Evolutionary conservation across 2,329 filamentous ascomycete species (phyloP).

Genomic region (Penicillium sp.): DNA sequence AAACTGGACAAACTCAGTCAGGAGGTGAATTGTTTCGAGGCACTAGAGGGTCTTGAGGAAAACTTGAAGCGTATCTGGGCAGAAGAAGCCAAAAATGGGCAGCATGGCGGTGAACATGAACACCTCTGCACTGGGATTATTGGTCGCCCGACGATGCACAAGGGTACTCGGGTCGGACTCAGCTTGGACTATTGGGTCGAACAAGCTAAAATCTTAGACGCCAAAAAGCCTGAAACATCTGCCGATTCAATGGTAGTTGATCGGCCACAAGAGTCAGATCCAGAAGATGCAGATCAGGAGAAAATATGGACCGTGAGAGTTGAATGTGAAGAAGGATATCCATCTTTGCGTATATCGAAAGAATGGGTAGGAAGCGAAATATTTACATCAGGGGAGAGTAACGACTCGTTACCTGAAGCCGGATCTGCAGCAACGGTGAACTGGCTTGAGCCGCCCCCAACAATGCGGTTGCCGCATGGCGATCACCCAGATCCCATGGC

Average conservation of each 20-base stretch:
- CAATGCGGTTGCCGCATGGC: slow-evolving; percentile 38
- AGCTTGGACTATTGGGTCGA: slow-evolving; percentile 49
- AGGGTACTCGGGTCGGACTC: slow-evolving; percentile 43
- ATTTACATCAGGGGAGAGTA: slow-evolving; percentile 34
- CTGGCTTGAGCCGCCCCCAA: slow-evolving; percentile 45
- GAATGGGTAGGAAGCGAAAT: slow-evolving; percentile 46
- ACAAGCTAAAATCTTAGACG: slow-evolving; percentile 39
- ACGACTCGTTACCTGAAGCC: slow-evolving; percentile 26
- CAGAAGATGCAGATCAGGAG: slow-evolving; percentile 25
- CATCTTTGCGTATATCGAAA: slow-evolving; percentile 48
- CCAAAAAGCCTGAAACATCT: slow-evolving; percentile 29
- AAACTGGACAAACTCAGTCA: slow-evolving; percentile 49
- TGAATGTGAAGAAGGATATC: slow-evolving; percentile 51
- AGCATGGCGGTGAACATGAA: slow-evolving; percentile 37
- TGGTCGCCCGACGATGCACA: slow-evolving; percentile 48
- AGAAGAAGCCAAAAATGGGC: slow-evolving; percentile 41
- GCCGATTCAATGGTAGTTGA: slow-evolving; percentile 41
- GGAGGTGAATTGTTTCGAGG: slow-evolving; percentile 52
- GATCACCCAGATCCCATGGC: slow-evolving; percentile 40
- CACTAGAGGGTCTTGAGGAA: slow-evolving; percentile 48
- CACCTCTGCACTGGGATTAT: slow-evolving; percentile 47
- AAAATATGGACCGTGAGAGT: slow-evolving; percentile 44
- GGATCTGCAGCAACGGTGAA: slow-evolving; percentile 36
- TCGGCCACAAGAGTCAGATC: slow-evolving; percentile 21
- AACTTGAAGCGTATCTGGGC: slow-evolving; percentile 49